Conservation (phyloP, 331 rosid species). For the Rhamnella rubrinervis region DNA sequence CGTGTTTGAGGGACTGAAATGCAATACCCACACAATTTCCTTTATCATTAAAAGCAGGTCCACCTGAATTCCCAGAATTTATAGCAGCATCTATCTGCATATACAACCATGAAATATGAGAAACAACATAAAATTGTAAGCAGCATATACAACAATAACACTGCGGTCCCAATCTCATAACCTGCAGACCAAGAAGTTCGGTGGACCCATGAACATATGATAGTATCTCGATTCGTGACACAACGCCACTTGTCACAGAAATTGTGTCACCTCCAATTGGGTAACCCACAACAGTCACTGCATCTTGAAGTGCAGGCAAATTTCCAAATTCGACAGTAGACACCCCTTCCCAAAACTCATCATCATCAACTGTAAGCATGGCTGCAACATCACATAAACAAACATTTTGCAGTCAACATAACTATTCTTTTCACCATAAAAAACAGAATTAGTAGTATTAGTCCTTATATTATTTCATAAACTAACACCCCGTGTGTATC, state of each 20-base stretch:
- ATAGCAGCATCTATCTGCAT: constrained; percentile 56
- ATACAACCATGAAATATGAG: not conserved
- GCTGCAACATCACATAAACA: constrained; percentile 38
- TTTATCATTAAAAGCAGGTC: constrained; percentile 56
- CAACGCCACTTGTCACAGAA: constrained; percentile 62
- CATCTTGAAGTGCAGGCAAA: constrained; percentile 52
- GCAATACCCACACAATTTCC: constrained; percentile 61
- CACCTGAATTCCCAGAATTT: constrained; percentile 58
- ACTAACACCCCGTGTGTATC: not conserved
- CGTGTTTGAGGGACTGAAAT: constrained; percentile 59
- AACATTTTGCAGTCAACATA: constrained; percentile 1
- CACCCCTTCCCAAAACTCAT: constrained; percentile 58
- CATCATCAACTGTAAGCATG: constrained; percentile 49
- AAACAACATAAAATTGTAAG: not conserved
- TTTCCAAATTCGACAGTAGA: constrained; percentile 48
- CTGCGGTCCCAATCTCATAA: constrained; percentile 14
- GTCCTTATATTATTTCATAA: not conserved
- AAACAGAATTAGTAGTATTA: not conserved
- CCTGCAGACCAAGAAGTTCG: constrained; percentile 59
- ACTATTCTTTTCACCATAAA: not conserved
- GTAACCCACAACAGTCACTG: constrained; percentile 56
- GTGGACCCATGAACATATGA: constrained; percentile 56
- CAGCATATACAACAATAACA: not conserved
- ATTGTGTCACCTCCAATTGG: constrained; percentile 61
- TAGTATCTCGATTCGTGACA: constrained; percentile 51